phyloP scores from a whole-genome alignment of 371 early-diverging fungal genomes.

The Lichtheimia hyalospora region DNA sequence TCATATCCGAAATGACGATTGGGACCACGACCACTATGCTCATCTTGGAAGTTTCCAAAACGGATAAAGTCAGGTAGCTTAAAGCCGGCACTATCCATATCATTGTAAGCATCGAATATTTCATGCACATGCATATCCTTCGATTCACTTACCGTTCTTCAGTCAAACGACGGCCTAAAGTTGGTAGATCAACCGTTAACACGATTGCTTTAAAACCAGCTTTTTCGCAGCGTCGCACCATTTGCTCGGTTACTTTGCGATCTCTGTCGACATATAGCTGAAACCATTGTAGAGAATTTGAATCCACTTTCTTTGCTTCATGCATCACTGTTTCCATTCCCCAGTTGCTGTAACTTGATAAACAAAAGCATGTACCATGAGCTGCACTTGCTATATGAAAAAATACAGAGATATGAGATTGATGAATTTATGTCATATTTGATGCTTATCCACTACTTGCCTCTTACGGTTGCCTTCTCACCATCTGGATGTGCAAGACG shows the following conservation, averaged over 20 bases:
- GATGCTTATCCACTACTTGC: no score
- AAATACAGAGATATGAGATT: background rate
- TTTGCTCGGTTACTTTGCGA: slow-evolving; percentile 45
- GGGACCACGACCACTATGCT: slow-evolving; percentile 7
- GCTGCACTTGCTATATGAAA: slow-evolving; percentile 22
- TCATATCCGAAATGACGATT: slow-evolving; percentile 12
- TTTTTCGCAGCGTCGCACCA: slow-evolving; percentile 61
- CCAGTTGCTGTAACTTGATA: slow-evolving; percentile 53
- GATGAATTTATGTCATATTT: no score
- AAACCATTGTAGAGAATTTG: slow-evolving; percentile 62
- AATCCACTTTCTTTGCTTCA: slow-evolving; percentile 19
- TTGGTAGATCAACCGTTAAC: slow-evolving; percentile 76
- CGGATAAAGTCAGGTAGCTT: slow-evolving; percentile 26
- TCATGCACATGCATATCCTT: slow-evolving; percentile 26
- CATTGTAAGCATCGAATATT: background rate
- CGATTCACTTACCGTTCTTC: slow-evolving; percentile 6
- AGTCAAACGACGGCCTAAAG: slow-evolving; percentile 62
- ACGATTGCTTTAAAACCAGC: slow-evolving; percentile 69
- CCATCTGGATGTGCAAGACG: slow-evolving; percentile 76
- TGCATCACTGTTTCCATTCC: slow-evolving; percentile 55
- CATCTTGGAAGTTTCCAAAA: slow-evolving; percentile 10
- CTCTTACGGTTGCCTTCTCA: slow-evolving; percentile 57
- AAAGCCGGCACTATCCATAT: slow-evolving; percentile 36
- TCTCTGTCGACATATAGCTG: slow-evolving; percentile 77
- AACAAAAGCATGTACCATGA: slow-evolving; percentile 35